phyloP scores from a whole-genome alignment of 345 rosid genomes.

The Moricandia arvensis region DNA sequence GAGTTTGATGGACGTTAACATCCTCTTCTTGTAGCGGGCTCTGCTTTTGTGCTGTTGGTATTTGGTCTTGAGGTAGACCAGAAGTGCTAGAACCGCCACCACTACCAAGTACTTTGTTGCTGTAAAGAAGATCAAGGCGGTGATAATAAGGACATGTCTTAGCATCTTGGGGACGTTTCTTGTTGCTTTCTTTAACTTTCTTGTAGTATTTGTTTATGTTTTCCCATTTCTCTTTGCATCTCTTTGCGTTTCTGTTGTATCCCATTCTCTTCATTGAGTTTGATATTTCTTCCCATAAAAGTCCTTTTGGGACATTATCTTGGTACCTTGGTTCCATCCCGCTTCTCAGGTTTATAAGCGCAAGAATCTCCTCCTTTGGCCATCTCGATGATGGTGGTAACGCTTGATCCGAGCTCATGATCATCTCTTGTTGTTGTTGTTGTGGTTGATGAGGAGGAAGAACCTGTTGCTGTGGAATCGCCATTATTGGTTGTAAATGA shows the following conservation, averaged over 20 bases:
- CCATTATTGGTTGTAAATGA: constrained; percentile 44
- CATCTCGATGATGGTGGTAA: constrained; percentile 54
- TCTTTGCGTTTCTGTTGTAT: constrained; percentile 62
- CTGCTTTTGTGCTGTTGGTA: constrained; percentile 29
- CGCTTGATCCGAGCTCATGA: constrained; percentile 38
- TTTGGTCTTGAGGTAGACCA: constrained; percentile 32
- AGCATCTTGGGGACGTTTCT: constrained; percentile 80
- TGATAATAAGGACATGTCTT: constrained; percentile 91
- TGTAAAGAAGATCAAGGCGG: constrained; percentile 71
- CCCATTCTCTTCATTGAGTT: constrained; percentile 62
- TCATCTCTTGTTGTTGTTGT: constrained; percentile 28
- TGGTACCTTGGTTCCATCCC: constrained; percentile 64
- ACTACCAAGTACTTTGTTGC: constrained; percentile 47
- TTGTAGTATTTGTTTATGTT: constrained; percentile 88
- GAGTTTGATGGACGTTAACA: constrained; percentile 23
- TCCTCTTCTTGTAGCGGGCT: constrained; percentile 37
- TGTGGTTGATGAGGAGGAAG: constrained; percentile 29
- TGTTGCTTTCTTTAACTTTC: constrained; percentile 83
- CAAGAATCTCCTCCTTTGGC: constrained; percentile 76
- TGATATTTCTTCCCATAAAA: constrained; percentile 81
- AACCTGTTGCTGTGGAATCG: constrained; percentile 52
- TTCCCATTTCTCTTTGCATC: constrained; percentile 95
- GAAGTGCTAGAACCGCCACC: constrained; percentile 25
- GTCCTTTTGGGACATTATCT: constrained; percentile 75
- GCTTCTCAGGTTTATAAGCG: constrained; percentile 60